phyloP scores from a whole-genome alignment of 148 eudicot genomes.

The Tetragonia tetragonoides region DNA sequence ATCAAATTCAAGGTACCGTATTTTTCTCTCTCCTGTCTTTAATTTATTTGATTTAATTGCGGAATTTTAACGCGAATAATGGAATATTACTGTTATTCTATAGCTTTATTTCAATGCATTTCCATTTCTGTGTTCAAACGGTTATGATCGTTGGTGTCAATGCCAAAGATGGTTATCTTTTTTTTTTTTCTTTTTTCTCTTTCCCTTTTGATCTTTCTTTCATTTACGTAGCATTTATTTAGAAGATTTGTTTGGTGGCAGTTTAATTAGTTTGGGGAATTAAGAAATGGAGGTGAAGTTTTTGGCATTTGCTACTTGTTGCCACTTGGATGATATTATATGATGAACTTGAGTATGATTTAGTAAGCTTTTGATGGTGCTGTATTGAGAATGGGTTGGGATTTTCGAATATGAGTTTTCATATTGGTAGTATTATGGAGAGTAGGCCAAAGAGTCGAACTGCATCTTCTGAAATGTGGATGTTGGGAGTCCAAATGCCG shows the following conservation, averaged over 20 bases:
- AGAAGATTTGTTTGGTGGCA: not conserved
- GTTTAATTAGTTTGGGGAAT: not conserved
- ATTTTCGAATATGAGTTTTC: not conserved
- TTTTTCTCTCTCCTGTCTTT: not conserved
- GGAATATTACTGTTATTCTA: no score
- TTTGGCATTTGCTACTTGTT: not conserved
- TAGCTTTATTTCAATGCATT: not conserved
- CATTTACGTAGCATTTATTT: not conserved
- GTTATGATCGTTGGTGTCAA: no score
- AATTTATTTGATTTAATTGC: not conserved
- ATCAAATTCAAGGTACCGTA: conserved; percentile 41
- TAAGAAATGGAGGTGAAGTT: not conserved
- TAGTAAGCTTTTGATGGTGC: not conserved
- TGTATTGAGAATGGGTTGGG: not conserved
- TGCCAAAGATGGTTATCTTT: no score
- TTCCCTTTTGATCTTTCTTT: not conserved
- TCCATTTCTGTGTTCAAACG: not conserved
- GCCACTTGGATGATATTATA: not conserved
- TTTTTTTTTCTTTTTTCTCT: no score
- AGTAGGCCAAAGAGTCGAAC: not conserved
- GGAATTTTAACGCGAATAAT: not conserved
- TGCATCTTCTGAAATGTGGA: not conserved
- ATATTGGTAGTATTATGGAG: not conserved
- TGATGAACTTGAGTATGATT: not conserved
- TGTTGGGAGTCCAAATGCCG: not conserved